phyloP scores from a whole-genome alignment of 2,329 filamentous ascomycete genomes.

The Alternaria angustiovoidea region DNA sequence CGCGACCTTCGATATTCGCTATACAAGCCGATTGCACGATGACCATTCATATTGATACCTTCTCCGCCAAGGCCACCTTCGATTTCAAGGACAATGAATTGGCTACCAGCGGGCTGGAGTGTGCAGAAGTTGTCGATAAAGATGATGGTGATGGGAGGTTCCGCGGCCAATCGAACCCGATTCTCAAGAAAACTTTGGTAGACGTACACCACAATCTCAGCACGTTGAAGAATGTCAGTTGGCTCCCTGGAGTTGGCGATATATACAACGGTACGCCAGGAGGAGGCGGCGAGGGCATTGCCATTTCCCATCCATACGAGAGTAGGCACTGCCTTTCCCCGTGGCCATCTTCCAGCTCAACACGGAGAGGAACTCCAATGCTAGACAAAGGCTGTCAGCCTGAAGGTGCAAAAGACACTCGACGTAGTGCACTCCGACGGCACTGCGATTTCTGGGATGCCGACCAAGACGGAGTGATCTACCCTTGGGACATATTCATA shows the following conservation, averaged over 20 bases:
- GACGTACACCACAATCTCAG: not conserved
- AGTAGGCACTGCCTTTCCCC: not conserved
- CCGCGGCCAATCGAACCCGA: not conserved
- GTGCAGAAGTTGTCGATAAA: not conserved
- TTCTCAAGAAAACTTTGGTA: conserved; percentile 1
- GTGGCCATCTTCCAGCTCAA: not conserved
- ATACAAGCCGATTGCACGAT: not conserved
- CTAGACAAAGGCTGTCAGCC: not conserved
- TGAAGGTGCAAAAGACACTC: not conserved
- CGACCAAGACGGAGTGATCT: conserved; percentile 24
- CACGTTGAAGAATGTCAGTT: not conserved
- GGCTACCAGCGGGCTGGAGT: not conserved
- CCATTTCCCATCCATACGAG: not conserved
- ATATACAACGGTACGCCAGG: not conserved
- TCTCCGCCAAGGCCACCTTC: conserved; percentile 1
- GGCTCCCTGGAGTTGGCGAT: conserved; percentile 15
- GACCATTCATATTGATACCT: conserved; percentile 2
- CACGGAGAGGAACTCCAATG: not conserved
- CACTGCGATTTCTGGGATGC: conserved; percentile 31
- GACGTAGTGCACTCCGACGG: conserved; percentile 20
- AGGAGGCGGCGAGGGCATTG: not conserved
- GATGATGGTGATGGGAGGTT: not conserved
- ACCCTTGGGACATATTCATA: conserved; percentile 28
- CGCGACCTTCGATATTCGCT: not conserved
- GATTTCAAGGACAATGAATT: not conserved